Percentiles rank a stretch among this genome's conserved stretches.
These are phyloP conservation scores for Aspergillus oerlinghausenensis DNA, from an alignment of 2,329 filamentous ascomycete species.

Conservation along the genomic window DNA sequence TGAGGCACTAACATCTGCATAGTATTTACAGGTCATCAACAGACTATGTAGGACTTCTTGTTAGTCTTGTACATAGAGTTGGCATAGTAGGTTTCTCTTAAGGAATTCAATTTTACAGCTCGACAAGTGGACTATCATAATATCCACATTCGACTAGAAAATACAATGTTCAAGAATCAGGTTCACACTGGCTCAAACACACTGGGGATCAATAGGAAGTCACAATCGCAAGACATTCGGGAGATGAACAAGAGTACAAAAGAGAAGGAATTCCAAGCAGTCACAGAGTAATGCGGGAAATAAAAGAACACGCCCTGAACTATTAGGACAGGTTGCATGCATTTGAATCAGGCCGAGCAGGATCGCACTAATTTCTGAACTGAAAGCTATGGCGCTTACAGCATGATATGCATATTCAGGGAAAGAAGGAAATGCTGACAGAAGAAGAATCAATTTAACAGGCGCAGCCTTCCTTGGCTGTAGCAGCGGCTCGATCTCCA, in stretches of 20 bases:
- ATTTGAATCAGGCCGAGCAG: not conserved
- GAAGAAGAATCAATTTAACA: constrained; percentile 53
- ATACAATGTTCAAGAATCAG: not conserved
- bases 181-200: not conserved
- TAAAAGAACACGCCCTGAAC: not conserved
- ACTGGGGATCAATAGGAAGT: not conserved
- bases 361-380: no score
- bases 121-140: not conserved
- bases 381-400: not conserved
- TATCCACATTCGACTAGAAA: not conserved
- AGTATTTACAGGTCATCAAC: not conserved
- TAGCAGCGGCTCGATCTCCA: constrained; percentile 65
- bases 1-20: not conserved
- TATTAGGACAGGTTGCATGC: not conserved
- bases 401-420: not conserved
- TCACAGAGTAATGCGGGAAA: not conserved
- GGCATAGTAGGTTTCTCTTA: not conserved
- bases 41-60: not conserved
- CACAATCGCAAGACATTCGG: not conserved
- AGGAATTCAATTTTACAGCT: not conserved
- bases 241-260: not conserved
- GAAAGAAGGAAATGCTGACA: constrained; percentile 2
- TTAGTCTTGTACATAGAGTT: not conserved
- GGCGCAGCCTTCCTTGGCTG: constrained; percentile 86
- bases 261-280: not conserved